A percentile compares a stretch with the other conserved stretches of the same genome.
Conservation (phyloP, 805 yeast genomes). For the Starmerella cellae region DNA sequence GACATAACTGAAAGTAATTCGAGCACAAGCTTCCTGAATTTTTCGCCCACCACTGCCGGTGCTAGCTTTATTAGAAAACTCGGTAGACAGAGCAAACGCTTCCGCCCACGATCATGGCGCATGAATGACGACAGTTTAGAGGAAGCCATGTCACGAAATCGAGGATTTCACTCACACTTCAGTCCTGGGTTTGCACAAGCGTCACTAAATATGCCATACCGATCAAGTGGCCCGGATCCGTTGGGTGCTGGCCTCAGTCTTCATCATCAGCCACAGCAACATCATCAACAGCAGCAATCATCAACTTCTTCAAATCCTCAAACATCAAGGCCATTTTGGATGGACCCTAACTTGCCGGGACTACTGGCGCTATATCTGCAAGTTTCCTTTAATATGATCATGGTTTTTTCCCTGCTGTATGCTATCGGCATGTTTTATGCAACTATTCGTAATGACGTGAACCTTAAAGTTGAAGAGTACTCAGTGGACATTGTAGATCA, state of each 20-base stretch:
- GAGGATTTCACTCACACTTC: no score
- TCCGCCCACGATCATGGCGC: background rate
- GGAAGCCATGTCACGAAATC: background rate
- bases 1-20: no score
- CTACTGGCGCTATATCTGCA: constrained; percentile 52
- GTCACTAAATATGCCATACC: no score
- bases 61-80: constrained; percentile 7
- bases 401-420: constrained; percentile 41
- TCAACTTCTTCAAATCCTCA: background rate
- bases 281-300: background rate
- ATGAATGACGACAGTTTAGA: background rate
- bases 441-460: constrained; percentile 56
- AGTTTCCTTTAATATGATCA: constrained; percentile 41
- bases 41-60: constrained; percentile 12
- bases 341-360: constrained; percentile 33
- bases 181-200: no score
- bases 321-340: constrained; percentile 10
- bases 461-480: constrained; percentile 51
- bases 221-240: background rate
- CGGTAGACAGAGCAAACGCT: constrained; percentile 2
- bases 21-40: constrained; percentile 11
- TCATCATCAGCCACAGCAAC: no score
- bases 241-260: background rate
- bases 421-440: constrained; percentile 38
- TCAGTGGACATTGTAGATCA: constrained; percentile 48